Base-by-base conservation (phyloP, 768 basidiomycete genomes). In the Panaeolus papilionaceus region DNA sequence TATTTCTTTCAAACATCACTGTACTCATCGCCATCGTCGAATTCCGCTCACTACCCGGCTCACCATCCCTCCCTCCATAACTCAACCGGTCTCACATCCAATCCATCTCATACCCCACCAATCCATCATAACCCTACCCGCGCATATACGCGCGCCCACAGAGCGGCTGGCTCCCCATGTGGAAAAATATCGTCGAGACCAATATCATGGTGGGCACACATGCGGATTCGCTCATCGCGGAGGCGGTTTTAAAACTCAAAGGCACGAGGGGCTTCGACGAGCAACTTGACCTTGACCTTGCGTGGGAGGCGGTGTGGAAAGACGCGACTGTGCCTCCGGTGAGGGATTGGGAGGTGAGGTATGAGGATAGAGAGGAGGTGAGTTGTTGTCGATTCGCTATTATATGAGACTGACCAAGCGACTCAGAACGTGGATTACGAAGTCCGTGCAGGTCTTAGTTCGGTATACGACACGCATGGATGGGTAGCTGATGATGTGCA, bases 131-230 rank as follows among this genome's bases (percentile, higher is more conserved):
- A 1, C 33, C 33, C 33, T 33, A 3, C 33, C 33, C 33, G 33
- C 33, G 23, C 23, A 0, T 23, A 23, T 1, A 23, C 23, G 23
- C 23, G 23, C 23, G 23, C 23, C 23, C 23, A 23, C 23, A 23
- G 88, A 87, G 91, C 16, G 93, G 93, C 3, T 93, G 93, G 92
- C 78, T 95, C 42, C 93, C 93, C 0, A 94, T 94, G 92, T 95
- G 93, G 93, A 94, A 94, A 79, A 94, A 94, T 68, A 85, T 94
- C 14, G 87, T 91, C 81, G 92, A 95, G 73, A 94, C 93, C 0
- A 95, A 93, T 71, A 93, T 94, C 71, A 95, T 95, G 93, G 89
- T 88, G 16, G 90, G 84, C 10, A 94, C 92, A 0, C 92, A 95
- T 70, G 91, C 92, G 7, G 92, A 93, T 72, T 93, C 92, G 1